These are phyloP conservation scores for Pseudogymnoascus sp. DNA, from an alignment of 2,329 filamentous ascomycete species.

Conservation along the genomic window DNA sequence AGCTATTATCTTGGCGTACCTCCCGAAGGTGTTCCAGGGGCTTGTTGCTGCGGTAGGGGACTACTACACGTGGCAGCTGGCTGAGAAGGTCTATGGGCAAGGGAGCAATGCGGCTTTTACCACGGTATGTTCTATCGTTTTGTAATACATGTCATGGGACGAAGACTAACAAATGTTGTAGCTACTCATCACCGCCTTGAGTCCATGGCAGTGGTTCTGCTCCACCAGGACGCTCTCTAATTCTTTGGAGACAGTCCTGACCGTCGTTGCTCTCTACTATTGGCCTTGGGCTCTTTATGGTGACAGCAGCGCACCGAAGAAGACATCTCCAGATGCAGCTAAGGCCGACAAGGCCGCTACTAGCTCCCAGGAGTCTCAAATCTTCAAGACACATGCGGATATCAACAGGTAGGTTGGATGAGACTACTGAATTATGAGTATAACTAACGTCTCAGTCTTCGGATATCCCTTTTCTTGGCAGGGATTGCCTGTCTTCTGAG, in stretches of 20 bases:
- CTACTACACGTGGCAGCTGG: constrained; percentile 80
- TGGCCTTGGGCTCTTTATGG: constrained; percentile 77
- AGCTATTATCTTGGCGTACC: constrained; percentile 58
- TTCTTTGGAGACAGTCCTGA: constrained; percentile 83
- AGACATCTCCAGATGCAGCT: constrained; percentile 13
- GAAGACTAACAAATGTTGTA: constrained; percentile 27
- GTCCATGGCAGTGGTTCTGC: constrained; percentile 95
- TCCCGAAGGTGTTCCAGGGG: constrained; percentile 70
- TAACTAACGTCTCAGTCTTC: constrained; percentile 34
- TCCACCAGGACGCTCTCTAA: constrained; percentile 92
- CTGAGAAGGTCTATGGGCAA: constrained; percentile 61
- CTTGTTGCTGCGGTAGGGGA: constrained; percentile 70
- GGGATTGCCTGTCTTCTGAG: constrained; percentile 76
- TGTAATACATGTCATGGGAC: neutral
- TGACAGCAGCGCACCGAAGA: constrained; percentile 25
- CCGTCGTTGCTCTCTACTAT: constrained; percentile 65
- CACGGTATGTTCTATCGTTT: constrained; percentile 42
- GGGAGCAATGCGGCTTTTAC: constrained; percentile 56
- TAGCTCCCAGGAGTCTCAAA: neutral
- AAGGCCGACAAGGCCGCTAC: constrained; percentile 11
- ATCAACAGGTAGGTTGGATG: neutral
- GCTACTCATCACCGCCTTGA: constrained; percentile 63
- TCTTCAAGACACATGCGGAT: neutral
- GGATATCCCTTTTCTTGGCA: constrained; percentile 63
- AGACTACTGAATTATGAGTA: neutral